These are phyloP conservation scores for Myxozyma lipomycoides DNA, from an alignment of 805 yeast genomes.

Conservation along the genomic window DNA sequence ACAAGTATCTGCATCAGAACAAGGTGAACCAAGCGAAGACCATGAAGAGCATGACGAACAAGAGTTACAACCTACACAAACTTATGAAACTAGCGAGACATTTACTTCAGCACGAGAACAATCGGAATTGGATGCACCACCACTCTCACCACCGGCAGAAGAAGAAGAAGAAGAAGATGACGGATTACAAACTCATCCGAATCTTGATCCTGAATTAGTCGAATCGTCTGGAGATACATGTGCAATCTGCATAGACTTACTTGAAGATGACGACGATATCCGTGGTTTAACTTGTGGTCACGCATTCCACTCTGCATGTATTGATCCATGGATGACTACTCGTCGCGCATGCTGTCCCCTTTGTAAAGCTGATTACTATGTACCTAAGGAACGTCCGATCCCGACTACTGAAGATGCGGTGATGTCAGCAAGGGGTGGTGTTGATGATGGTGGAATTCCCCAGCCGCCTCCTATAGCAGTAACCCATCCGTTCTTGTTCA, in stretches of 20 bases:
- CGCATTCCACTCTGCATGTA: conserved; percentile 72
- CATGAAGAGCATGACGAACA: neutral
- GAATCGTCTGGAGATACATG: conserved; percentile 56
- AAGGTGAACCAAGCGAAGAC: neutral
- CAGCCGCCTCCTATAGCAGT: neutral
- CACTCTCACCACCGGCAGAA: neutral
- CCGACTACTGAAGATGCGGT: neutral
- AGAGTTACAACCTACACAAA: neutral
- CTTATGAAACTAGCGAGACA: neutral
- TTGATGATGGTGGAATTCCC: neutral
- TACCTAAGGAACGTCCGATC: conserved; percentile 12
- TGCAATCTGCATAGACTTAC: conserved; percentile 70
- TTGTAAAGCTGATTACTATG: conserved; percentile 67
- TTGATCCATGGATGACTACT: conserved; percentile 75
- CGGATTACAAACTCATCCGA: conserved; percentile 14
- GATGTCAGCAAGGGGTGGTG: neutral
- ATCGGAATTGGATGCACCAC: neutral
- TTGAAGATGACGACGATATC: conserved; percentile 59
- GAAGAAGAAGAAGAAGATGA: conserved; percentile 29
- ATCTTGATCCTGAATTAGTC: conserved; percentile 18
- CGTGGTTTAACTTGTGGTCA: conserved; percentile 79
- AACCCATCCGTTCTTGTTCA: neutral
- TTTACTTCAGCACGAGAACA: neutral
- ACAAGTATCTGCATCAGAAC: conserved; percentile 3
- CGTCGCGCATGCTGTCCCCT: conserved; percentile 79